Percentiles rank a stretch among this genome's conserved stretches.
Evolutionary conservation across 2,329 filamentous ascomycete genomes (phyloP).

Genomic region (Xylariomycetidae sp.): DNA sequence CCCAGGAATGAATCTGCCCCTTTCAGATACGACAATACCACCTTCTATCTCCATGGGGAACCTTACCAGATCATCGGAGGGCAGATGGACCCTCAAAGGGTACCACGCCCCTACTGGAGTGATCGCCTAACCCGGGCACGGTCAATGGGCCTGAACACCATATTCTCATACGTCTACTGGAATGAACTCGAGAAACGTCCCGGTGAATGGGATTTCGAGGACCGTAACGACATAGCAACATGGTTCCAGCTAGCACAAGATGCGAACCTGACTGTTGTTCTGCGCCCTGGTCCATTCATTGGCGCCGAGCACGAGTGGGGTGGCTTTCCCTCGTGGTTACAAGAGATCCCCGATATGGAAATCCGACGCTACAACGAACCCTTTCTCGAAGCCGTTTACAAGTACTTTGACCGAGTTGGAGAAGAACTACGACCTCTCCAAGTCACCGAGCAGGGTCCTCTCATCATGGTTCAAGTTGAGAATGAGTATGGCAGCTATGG

Average conservation of each 20-base stretch:
- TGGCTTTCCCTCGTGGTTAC: constrained; percentile 37
- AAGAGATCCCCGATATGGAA: constrained; percentile 29
- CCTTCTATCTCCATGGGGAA: constrained; percentile 31
- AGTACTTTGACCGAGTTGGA: constrained; percentile 29
- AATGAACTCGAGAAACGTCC: constrained; percentile 33
- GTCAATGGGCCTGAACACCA: constrained; percentile 39
- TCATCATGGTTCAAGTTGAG: constrained; percentile 39
- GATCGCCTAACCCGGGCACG: constrained; percentile 33
- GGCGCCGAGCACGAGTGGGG: constrained; percentile 40
- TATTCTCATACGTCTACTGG: constrained; percentile 43
- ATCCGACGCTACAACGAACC: constrained; percentile 32
- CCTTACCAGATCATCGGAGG: constrained; percentile 34
- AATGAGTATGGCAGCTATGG: constrained; percentile 42
- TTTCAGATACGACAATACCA: constrained; percentile 28
- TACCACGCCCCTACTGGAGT: constrained; percentile 36
- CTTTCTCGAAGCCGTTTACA: constrained; percentile 28
- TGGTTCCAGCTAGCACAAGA: constrained; percentile 39
- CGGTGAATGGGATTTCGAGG: constrained; percentile 27
- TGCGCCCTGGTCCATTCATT: constrained; percentile 37
- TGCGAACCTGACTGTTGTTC: constrained; percentile 34
- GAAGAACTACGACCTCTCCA: constrained; percentile 26
- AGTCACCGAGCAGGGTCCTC: constrained; percentile 32
- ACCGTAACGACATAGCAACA: constrained; percentile 37
- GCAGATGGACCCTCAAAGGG: constrained; percentile 40
- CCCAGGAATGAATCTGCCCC: too few relatives aligned